These are phyloP conservation scores for Gastrodia elata DNA, from an alignment of 106 monocot species.

Conservation along the genomic window DNA sequence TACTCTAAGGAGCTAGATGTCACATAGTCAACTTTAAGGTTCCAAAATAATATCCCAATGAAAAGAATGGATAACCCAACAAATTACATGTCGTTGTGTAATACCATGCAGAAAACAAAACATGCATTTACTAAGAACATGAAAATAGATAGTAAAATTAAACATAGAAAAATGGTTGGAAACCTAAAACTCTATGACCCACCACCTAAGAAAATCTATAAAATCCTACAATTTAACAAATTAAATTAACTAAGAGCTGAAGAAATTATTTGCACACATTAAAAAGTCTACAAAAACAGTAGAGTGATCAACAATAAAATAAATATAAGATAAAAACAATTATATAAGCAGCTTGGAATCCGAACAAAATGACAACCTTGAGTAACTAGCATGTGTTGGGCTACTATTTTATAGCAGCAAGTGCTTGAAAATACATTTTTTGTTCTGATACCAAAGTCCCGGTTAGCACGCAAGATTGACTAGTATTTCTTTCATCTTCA, in stretches of 20 bases:
- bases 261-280: neutral
- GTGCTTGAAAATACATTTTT: neutral
- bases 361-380: neutral
- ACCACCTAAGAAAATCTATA: neutral
- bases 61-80: too few relatives aligned
- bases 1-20: too few relatives aligned
- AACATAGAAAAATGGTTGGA: neutral
- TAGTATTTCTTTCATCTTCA: neutral
- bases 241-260: neutral
- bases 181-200: neutral
- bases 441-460: neutral
- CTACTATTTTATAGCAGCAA: neutral
- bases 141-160: neutral
- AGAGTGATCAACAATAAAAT: neutral
- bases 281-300: neutral
- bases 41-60: too few relatives aligned
- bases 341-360: neutral
- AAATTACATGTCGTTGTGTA: too few relatives aligned
- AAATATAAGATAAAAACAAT: neutral
- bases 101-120: neutral
- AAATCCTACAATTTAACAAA: neutral
- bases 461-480: neutral
- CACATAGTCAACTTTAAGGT: too few relatives aligned
- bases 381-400: neutral
- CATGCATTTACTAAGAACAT: neutral